Conservation (phyloP, 805 yeast species). For the Candida namnaoensis region DNA sequence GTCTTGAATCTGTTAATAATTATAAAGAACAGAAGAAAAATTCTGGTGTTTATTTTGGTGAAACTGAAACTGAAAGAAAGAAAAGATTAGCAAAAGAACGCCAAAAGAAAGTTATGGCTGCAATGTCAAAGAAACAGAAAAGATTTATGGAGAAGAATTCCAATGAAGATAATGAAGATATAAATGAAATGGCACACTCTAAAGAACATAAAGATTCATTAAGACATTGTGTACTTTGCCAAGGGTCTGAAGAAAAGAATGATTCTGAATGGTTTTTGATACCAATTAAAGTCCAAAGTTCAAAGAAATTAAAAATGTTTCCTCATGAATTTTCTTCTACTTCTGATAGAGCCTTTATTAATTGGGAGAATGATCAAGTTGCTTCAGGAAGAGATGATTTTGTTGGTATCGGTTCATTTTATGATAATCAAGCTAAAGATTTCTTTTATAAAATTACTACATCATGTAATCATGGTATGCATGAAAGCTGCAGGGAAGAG, state of each 20-base stretch:
- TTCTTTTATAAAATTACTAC: conserved; percentile 5
- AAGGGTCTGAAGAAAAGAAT: conserved; percentile 32
- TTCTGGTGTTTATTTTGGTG: conserved; percentile 28
- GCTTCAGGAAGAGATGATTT: conserved; percentile 12
- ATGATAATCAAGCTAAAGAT: conserved; percentile 3
- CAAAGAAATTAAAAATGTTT: conserved; percentile 13
- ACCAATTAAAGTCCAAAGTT: conserved; percentile 31
- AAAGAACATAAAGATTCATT: conserved; percentile 11
- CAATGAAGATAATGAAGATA: conserved; percentile 32
- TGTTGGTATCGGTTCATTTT: conserved; percentile 18
- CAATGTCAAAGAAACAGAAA: conserved; percentile 65
- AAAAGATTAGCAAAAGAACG: conserved; percentile 53
- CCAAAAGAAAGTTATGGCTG: conserved; percentile 51
- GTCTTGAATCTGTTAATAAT: conserved; percentile 39
- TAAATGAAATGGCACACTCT: not conserved
- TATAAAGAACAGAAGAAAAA: conserved; percentile 40
- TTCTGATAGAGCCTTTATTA: conserved; percentile 6
- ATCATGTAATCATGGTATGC: conserved; percentile 95
- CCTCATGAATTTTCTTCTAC: not conserved
- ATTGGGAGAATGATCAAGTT: conserved; percentile 15
- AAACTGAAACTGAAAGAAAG: conserved; percentile 46
- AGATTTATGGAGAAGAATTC: conserved; percentile 55
- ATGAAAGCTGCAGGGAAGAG: conserved; percentile 65
- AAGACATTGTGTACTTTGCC: conserved; percentile 51
- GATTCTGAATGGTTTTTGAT: conserved; percentile 28